Percentiles rank a stretch among this genome's conserved stretches.
Conservation (phyloP, 148 eudicot genomes). For the Vaccinium myrtillus region DNA sequence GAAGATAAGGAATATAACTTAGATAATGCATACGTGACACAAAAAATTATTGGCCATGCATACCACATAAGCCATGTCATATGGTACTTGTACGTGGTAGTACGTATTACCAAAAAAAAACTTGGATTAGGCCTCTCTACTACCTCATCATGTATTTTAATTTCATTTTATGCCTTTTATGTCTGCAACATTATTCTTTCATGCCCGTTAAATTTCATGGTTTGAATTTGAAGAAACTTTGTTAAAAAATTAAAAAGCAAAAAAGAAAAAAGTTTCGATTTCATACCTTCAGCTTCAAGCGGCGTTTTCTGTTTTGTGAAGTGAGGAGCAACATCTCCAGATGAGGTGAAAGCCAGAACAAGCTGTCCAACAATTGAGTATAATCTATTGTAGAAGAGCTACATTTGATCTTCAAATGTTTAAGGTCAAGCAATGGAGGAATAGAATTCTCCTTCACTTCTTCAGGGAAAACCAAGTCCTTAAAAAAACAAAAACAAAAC, state of each 20-base stretch:
- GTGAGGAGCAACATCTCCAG: background rate
- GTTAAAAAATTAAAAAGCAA: background rate
- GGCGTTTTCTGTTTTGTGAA: background rate
- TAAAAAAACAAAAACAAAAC: too few species aligned
- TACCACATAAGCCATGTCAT: background rate
- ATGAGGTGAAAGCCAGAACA: conserved; percentile 13
- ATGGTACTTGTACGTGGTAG: background rate
- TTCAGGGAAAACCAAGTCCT: conserved; percentile 8
- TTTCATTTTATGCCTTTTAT: background rate
- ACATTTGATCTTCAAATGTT: background rate
- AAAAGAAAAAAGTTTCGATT: background rate
- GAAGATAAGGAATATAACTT: background rate
- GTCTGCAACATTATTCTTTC: background rate
- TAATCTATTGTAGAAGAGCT: background rate
- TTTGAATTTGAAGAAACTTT: background rate
- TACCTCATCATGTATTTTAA: too few species aligned
- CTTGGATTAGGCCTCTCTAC: background rate
- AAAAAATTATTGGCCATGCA: background rate
- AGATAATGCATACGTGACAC: background rate
- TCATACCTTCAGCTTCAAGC: background rate
- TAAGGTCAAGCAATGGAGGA: conserved; percentile 7
- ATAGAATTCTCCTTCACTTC: background rate
- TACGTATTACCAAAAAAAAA: background rate
- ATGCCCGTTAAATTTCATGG: too few species aligned
- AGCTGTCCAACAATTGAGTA: background rate